Evolutionary conservation across 2,329 filamentous ascomycete species (phyloP).

Genomic region (Aspergillus nomiae): DNA sequence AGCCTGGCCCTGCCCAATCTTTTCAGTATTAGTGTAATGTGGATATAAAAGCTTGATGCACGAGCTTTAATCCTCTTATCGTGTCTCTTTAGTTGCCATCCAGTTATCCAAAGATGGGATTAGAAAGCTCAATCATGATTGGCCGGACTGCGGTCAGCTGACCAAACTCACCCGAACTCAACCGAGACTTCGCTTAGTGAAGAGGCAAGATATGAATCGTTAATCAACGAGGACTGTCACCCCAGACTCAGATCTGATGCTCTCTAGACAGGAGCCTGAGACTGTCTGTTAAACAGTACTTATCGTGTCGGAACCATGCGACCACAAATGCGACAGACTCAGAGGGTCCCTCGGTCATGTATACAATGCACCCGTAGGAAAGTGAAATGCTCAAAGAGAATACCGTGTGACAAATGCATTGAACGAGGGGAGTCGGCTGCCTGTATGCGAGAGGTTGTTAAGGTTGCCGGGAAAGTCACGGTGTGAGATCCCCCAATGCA

Average conservation of each 20-base stretch:
- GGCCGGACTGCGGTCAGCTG: not conserved
- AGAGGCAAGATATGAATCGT: not conserved
- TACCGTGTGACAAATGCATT: slow-evolving; percentile 9
- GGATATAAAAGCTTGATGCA: too few relatives aligned
- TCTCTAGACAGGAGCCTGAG: not conserved
- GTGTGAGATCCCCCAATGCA: not conserved
- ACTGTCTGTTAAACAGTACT: not conserved
- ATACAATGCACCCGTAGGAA: slow-evolving; percentile 9
- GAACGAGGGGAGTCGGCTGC: slow-evolving; percentile 3
- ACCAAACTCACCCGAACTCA: not conserved
- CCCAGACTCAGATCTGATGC: not conserved
- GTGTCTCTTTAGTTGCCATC: too few relatives aligned
- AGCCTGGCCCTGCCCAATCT: too few relatives aligned
- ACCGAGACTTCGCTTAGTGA: not conserved
- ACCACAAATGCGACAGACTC: slow-evolving; percentile 7
- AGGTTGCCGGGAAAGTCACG: slow-evolving; percentile 7
- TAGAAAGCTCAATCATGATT: not conserved
- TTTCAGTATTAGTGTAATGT: too few relatives aligned
- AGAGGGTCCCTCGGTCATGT: slow-evolving; percentile 8
- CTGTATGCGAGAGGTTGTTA: slow-evolving; percentile 7
- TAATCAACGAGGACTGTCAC: not conserved
- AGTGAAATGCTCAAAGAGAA: slow-evolving; percentile 9
- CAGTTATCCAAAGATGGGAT: not conserved
- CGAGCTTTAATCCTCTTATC: too few relatives aligned
- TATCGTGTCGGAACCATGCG: not conserved